Conservation (phyloP, 805 yeast genomes). For the Lipomyces kockii region DNA sequence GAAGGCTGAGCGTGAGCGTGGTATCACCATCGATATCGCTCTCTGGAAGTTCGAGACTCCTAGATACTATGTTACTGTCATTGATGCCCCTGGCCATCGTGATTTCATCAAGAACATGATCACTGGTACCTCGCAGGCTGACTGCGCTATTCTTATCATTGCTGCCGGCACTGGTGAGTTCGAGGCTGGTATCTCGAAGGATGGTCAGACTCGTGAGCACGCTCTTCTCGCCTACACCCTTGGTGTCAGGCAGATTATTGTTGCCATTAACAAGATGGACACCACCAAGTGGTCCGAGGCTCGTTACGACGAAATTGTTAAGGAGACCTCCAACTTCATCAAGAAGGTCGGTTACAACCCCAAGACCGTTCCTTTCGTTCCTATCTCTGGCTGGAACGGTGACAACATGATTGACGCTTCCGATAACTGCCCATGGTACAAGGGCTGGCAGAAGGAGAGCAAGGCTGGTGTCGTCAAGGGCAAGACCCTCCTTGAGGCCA, state of each 20-base stretch:
- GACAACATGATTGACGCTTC: conserved; percentile 89
- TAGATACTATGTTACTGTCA: conserved; percentile 85
- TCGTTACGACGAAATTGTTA: conserved; percentile 77
- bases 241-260: conserved; percentile 85
- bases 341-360: conserved; percentile 86
- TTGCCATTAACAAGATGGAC: conserved; percentile 95
- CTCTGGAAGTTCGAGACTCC: conserved; percentile 93
- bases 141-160: conserved; percentile 86
- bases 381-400: conserved; percentile 92
- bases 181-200: conserved; percentile 94
- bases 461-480: conserved; percentile 72
- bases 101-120: conserved; percentile 96
- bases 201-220: conserved; percentile 95
- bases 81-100: conserved; percentile 96
- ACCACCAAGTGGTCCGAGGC: conserved; percentile 84
- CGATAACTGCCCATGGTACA: conserved; percentile 83
- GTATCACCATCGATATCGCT: conserved; percentile 94
- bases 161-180: conserved; percentile 94
- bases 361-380: conserved; percentile 83
- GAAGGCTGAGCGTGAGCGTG: conserved; percentile 96
- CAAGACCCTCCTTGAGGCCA: conserved; percentile 83
- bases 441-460: conserved; percentile 84
- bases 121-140: conserved; percentile 94
- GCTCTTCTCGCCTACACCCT: conserved; percentile 88
- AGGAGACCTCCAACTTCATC: conserved; percentile 79